Conservation (phyloP, 1,284 basidiomycete species). For the Porogramme epimiltina region DNA sequence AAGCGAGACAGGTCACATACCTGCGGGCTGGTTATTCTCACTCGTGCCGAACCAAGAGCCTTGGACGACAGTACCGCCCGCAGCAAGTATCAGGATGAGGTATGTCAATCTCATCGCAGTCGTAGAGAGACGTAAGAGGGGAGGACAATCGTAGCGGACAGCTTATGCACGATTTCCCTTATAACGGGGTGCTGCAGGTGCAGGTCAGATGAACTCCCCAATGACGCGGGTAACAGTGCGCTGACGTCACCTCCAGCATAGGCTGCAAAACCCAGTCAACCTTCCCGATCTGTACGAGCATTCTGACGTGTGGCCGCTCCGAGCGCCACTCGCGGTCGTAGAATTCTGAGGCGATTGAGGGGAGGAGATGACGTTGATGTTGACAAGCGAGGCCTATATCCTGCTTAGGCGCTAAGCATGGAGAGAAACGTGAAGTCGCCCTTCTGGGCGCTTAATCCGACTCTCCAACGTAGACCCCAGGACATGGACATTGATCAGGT, state of each 20-base stretch:
- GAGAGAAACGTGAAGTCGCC: too few relatives aligned
- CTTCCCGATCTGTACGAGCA: too few relatives aligned
- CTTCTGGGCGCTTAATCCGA: too few relatives aligned
- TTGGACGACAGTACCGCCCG: slow-evolving; percentile 38
- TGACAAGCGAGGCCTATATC: too few relatives aligned
- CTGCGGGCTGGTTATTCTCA: slow-evolving; percentile 26
- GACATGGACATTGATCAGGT: too few relatives aligned
- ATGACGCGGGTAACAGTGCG: not conserved
- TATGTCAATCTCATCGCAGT: slow-evolving; percentile 43
- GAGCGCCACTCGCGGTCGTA: too few relatives aligned
- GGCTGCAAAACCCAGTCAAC: too few relatives aligned
- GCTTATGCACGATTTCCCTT: too few relatives aligned
- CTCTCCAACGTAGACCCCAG: not conserved
- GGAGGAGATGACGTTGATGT: too few relatives aligned
- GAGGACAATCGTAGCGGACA: slow-evolving; percentile 7
- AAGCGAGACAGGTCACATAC: slow-evolving; percentile 4
- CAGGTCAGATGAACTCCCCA: slow-evolving; percentile 6
- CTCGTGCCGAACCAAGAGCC: slow-evolving; percentile 57
- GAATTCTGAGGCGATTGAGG: too few relatives aligned
- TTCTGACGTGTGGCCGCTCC: too few relatives aligned
- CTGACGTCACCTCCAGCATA: slow-evolving; percentile 3
- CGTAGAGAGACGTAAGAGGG: slow-evolving; percentile 12
- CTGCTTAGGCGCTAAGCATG: too few relatives aligned
- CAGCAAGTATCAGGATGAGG: slow-evolving; percentile 37
- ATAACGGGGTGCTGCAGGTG: not conserved